Evolutionary conservation across 2,329 filamentous ascomycete species (phyloP).

Genomic region (Cadophora malorum): DNA sequence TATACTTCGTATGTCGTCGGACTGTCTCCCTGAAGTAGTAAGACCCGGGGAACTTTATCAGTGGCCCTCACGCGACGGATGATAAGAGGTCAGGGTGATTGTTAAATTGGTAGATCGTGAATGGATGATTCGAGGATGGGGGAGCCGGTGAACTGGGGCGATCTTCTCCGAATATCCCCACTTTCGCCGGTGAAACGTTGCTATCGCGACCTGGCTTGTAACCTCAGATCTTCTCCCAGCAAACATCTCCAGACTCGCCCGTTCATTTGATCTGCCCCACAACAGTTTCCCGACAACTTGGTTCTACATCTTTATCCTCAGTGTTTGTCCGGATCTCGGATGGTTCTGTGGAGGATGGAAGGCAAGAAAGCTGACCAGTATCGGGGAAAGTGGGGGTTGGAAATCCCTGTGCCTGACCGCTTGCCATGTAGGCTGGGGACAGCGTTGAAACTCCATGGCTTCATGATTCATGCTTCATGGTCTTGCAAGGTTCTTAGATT

Average conservation of each 20-base stretch:
- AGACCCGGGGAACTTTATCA: conserved; percentile 14
- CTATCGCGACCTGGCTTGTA: not conserved
- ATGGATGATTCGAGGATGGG: conserved; percentile 8
- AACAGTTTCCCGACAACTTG: not conserved
- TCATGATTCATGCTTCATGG: too few species aligned
- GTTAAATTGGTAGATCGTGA: conserved; percentile 2
- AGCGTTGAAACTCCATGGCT: too few species aligned
- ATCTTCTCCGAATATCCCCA: not conserved
- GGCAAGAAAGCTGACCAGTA: not conserved
- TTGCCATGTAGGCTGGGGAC: too few species aligned
- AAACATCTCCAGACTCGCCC: not conserved
- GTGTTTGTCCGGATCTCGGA: not conserved
- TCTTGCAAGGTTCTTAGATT: too few species aligned
- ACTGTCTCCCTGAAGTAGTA: not conserved
- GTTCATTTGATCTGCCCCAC: not conserved
- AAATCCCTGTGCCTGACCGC: not conserved
- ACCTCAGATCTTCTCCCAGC: not conserved
- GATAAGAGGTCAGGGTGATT: conserved; percentile 9
- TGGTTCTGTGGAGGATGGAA: not conserved
- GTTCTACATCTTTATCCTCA: not conserved
- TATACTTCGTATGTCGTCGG: conserved; percentile 13
- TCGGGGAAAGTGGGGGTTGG: conserved; percentile 15
- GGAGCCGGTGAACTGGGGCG: not conserved
- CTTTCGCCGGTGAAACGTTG: conserved; percentile 18
- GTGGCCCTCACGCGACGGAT: not conserved